These are phyloP conservation scores for Trichosporon ovoides DNA, from an alignment of 1,284 basidiomycete genomes.

Conservation along the genomic window DNA sequence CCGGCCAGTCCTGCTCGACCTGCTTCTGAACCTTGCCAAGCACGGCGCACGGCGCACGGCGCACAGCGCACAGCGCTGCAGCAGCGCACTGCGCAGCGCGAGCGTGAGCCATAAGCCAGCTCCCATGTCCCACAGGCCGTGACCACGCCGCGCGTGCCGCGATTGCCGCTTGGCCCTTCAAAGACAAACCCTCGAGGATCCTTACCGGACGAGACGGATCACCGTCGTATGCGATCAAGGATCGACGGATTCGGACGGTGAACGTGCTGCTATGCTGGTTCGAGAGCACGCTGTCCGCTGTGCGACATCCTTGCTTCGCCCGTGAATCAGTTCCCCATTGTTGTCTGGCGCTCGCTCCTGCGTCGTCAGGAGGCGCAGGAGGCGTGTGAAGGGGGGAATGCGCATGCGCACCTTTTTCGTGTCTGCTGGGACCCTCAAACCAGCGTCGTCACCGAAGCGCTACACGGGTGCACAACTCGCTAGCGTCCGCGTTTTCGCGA, in stretches of 20 bases:
- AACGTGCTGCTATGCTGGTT: neutral
- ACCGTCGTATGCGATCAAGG: slow-evolving; percentile 1
- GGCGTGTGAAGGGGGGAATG: neutral
- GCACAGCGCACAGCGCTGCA: no score
- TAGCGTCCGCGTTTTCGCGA: neutral
- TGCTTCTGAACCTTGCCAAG: no score
- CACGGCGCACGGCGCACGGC: no score
- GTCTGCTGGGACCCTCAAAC: neutral
- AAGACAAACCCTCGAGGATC: neutral
- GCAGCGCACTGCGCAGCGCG: no score
- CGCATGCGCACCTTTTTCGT: slow-evolving; percentile 1
- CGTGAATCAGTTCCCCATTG: neutral
- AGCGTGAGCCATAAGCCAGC: no score
- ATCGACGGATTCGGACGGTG: neutral
- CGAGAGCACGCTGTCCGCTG: neutral
- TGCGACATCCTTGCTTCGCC: neutral
- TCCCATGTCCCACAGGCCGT: no score
- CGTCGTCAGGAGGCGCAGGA: neutral
- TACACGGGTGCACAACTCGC: neutral
- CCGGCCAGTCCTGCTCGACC: neutral
- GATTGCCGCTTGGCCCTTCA: neutral
- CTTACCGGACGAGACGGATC: neutral
- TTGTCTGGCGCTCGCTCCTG: neutral
- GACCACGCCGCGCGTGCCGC: neutral
- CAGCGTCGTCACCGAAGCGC: neutral